Evolutionary conservation across 805 yeast genomes (phyloP).

Genomic region (Alloascoidea africana): DNA sequence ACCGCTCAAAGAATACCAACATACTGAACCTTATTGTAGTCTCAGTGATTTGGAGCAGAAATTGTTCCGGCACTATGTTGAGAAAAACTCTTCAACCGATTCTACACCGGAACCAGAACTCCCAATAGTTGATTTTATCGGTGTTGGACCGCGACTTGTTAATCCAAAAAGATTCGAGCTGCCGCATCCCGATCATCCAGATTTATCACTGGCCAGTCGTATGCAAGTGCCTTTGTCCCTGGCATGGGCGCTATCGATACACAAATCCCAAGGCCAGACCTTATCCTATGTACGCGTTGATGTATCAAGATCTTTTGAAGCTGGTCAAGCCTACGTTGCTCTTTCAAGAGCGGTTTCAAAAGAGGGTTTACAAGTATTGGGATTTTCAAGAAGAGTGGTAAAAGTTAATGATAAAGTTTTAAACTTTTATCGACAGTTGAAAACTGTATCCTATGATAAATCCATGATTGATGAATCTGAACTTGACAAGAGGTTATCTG

Average conservation of each 20-base stretch:
- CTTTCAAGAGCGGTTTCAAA: slow-evolving; percentile 62
- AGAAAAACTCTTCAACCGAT: too few relatives aligned
- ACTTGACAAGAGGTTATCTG: slow-evolving; percentile 1
- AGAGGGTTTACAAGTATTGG: slow-evolving; percentile 47
- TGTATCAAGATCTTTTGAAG: slow-evolving; percentile 50
- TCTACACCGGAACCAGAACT: too few relatives aligned
- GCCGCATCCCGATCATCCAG: slow-evolving; percentile 2
- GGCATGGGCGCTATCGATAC: slow-evolving; percentile 78
- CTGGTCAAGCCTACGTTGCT: slow-evolving; percentile 78
- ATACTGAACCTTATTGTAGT: neutral
- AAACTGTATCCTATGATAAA: slow-evolving; percentile 8
- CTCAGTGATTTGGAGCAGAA: neutral
- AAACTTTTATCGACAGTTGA: slow-evolving; percentile 38
- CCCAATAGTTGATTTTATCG: slow-evolving; percentile 2
- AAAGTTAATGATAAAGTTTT: slow-evolving; percentile 45
- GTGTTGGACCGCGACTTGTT: neutral
- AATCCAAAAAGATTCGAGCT: slow-evolving; percentile 1
- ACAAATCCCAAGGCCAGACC: slow-evolving; percentile 79
- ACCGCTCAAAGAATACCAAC: neutral
- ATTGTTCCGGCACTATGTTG: neutral
- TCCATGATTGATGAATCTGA: neutral
- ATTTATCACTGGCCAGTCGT: slow-evolving; percentile 21
- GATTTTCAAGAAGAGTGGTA: slow-evolving; percentile 45
- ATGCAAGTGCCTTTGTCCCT: slow-evolving; percentile 53
- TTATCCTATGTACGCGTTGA: slow-evolving; percentile 58